Evolutionary conservation across 805 yeast genomes (phyloP).

Genomic region (Saccharomycopsis amapae): DNA sequence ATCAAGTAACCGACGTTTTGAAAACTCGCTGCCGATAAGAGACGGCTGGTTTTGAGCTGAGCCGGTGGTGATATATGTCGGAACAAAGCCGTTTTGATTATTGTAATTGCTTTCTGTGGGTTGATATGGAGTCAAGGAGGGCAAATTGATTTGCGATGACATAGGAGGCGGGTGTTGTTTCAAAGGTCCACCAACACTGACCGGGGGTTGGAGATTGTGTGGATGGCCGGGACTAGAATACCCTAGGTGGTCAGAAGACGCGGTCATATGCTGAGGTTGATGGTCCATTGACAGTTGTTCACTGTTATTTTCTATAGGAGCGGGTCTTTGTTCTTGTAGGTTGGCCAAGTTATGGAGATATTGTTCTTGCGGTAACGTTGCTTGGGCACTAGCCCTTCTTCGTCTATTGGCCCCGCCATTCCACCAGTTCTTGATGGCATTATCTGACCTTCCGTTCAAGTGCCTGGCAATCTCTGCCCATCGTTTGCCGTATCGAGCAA

Average conservation of each 20-base stretch:
- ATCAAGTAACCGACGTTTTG: constrained; percentile 16
- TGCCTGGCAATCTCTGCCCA: constrained; percentile 95
- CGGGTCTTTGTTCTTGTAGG: neutral
- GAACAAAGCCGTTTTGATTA: no score
- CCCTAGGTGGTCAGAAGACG: neutral
- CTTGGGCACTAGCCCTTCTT: constrained; percentile 42
- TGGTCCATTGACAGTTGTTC: neutral
- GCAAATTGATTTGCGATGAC: no score
- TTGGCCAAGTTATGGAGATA: constrained; percentile 4
- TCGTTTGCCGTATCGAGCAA: constrained; percentile 70
- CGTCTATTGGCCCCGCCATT: constrained; percentile 87
- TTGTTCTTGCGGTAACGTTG: constrained; percentile 20
- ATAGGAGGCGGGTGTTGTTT: no score
- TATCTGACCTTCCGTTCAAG: constrained; percentile 80
- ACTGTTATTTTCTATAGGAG: neutral
- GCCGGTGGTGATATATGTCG: no score
- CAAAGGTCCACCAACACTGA: neutral
- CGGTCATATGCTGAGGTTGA: neutral
- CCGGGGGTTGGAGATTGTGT: neutral
- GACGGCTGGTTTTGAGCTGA: no score
- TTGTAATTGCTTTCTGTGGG: no score
- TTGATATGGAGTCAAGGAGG: no score
- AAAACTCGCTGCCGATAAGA: neutral
- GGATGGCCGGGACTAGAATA: neutral
- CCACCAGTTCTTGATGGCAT: constrained; percentile 95